Evolutionary conservation across 2,329 filamentous ascomycete genomes (phyloP).

Genomic region (Claviceps africana): DNA sequence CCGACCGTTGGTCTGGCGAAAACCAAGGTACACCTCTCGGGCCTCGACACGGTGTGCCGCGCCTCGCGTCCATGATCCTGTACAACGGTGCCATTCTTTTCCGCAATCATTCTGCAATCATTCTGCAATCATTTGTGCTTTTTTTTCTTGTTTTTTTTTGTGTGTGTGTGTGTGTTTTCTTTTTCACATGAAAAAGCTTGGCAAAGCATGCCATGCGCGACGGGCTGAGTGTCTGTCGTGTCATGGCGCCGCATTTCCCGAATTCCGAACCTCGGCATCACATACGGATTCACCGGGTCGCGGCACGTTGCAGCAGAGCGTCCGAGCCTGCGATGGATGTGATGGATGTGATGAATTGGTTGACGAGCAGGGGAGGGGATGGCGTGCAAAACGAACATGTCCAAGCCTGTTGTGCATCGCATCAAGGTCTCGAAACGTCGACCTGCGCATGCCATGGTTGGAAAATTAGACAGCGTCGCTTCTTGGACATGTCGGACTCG

Average conservation of each 20-base stretch:
- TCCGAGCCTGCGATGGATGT: neutral
- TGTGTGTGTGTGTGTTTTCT: too few species aligned
- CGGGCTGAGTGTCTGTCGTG: neutral
- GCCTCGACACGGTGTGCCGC: neutral
- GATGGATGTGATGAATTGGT: neutral
- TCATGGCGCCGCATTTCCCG: neutral
- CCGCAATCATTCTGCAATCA: neutral
- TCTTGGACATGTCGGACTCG: neutral
- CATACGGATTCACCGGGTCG: neutral
- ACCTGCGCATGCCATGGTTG: neutral
- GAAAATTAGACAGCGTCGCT: neutral
- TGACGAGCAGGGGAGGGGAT: neutral
- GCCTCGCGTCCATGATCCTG: neutral
- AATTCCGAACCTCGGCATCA: neutral
- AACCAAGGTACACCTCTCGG: too few species aligned
- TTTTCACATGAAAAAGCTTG: neutral
- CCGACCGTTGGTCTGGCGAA: too few species aligned
- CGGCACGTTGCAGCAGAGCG: neutral
- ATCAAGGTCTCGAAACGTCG: neutral
- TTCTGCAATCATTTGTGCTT: too few species aligned
- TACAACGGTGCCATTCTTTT: neutral
- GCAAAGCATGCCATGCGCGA: neutral
- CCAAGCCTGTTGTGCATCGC: neutral
- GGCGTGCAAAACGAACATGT: neutral
- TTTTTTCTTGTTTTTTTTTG: too few species aligned